A percentile compares a stretch with the other conserved stretches of the same genome.
Evolutionary conservation across 2,329 filamentous ascomycete genomes (phyloP).

Genomic region (Phialophora chinensis): DNA sequence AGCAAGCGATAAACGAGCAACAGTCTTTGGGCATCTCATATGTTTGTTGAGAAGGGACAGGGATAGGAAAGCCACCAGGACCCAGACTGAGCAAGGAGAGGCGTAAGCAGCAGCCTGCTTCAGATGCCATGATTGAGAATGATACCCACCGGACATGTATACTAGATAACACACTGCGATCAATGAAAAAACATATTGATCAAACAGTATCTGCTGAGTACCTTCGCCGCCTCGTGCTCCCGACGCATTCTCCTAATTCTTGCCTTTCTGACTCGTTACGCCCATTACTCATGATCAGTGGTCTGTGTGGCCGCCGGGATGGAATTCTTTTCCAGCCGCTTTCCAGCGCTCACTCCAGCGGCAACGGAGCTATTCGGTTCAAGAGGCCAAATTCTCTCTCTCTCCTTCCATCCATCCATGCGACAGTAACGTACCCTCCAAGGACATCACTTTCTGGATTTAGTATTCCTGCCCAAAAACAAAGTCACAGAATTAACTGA

Average conservation of each 20-base stretch:
- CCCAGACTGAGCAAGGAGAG: conserved; percentile 9
- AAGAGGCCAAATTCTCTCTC: not conserved
- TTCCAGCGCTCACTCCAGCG: not conserved
- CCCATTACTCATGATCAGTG: not conserved
- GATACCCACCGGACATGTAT: conserved; percentile 15
- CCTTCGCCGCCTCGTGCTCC: not conserved
- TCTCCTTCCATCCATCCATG: not conserved
- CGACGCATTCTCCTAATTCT: not conserved
- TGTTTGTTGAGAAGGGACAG: not conserved
- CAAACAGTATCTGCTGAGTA: not conserved
- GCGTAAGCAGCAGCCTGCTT: conserved; percentile 20
- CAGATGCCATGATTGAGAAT: conserved; percentile 4
- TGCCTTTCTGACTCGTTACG: not conserved
- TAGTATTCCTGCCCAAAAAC: not conserved
- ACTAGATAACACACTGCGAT: conserved; percentile 9
- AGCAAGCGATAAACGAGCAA: conserved; percentile 4
- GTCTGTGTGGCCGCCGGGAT: not conserved
- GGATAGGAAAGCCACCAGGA: conserved; percentile 3
- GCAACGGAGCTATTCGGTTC: not conserved
- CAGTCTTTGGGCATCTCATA: not conserved
- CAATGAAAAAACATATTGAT: conserved; percentile 2
- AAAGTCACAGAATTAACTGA: not conserved
- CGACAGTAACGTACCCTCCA: not conserved
- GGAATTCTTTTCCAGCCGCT: not conserved
- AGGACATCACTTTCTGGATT: not conserved